phyloP scores from a whole-genome alignment of 208 protist species.

The Wallacemonas collosoma region DNA sequence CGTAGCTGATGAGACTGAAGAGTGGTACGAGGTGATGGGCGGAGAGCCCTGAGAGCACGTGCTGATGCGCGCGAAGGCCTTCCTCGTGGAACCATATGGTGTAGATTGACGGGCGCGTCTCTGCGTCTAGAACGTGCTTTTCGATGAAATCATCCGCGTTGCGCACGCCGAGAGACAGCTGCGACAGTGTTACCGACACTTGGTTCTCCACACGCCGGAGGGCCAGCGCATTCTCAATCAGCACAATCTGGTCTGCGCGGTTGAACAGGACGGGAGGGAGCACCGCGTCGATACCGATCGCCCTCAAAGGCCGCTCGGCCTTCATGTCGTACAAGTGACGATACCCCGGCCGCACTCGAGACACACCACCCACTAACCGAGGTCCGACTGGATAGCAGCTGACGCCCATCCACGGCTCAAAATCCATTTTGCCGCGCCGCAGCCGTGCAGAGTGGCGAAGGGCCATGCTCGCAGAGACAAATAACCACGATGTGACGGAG shows the following conservation, averaged over 20 bases:
- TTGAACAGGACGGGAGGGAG: conserved; percentile 85
- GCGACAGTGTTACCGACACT: conserved; percentile 81
- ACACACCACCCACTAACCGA: conserved; percentile 54
- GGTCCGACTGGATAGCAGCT: conserved; percentile 74
- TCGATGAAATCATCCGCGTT: conserved; percentile 89
- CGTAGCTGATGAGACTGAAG: conserved; percentile 85
- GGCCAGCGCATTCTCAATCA: conserved; percentile 86
- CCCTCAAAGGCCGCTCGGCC: conserved; percentile 62
- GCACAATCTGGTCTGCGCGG: conserved; percentile 80
- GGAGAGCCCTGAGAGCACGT: conserved; percentile 76
- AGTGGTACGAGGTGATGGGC: conserved; percentile 91
- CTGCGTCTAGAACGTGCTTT: conserved; percentile 74
- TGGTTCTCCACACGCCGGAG: conserved; percentile 84
- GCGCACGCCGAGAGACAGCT: conserved; percentile 79
- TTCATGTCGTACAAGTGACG: conserved; percentile 70
- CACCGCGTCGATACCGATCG: conserved; percentile 62
- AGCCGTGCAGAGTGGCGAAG: conserved; percentile 28
- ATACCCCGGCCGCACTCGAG: conserved; percentile 61
- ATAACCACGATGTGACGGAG: too few species aligned
- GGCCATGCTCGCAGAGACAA: conserved; percentile 15
- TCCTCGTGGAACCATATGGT: conserved; percentile 88
- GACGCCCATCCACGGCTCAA: conserved; percentile 81
- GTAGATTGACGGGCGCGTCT: conserved; percentile 82
- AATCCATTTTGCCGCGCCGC: conserved; percentile 56
- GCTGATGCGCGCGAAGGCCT: conserved; percentile 69